These are phyloP conservation scores for Dictyostelium gargantuum DNA, from an alignment of 208 protist genomes.

Conservation along the genomic window DNA sequence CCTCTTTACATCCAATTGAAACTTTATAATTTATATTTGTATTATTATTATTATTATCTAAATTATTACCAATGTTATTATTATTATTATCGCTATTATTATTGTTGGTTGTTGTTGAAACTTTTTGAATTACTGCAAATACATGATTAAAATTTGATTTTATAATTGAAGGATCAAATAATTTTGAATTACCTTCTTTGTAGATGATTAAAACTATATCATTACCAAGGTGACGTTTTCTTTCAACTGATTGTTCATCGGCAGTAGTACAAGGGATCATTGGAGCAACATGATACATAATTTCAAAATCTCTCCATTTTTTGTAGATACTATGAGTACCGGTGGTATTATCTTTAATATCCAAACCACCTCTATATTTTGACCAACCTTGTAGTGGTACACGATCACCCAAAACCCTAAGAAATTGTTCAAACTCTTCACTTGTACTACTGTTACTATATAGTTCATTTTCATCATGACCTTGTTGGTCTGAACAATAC, in stretches of 20 bases:
- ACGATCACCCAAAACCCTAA: constrained; percentile 73
- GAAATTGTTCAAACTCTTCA: constrained; percentile 73
- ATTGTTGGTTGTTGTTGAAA: neutral
- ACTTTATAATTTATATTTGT: constrained; percentile 21
- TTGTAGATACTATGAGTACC: constrained; percentile 74
- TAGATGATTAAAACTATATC: constrained; percentile 78
- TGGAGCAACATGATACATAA: constrained; percentile 83
- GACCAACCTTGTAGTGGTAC: constrained; percentile 76
- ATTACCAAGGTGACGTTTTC: constrained; percentile 77
- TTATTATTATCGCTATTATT: neutral
- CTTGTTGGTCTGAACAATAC: constrained; percentile 76
- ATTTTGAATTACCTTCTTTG: constrained; percentile 66
- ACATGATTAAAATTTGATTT: constrained; percentile 72
- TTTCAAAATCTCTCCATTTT: constrained; percentile 70
- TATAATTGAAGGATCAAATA: constrained; percentile 29
- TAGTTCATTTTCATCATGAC: constrained; percentile 69
- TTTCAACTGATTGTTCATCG: constrained; percentile 65
- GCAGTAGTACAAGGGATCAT: constrained; percentile 63
- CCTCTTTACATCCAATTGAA: constrained; percentile 54
- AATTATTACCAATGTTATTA: neutral
- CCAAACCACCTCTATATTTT: constrained; percentile 71
- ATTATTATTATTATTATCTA: neutral
- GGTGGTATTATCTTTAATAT: constrained; percentile 70
- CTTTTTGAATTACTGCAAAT: constrained; percentile 37
- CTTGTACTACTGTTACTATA: constrained; percentile 71